These are phyloP conservation scores for Blumeria hordei DNA, from an alignment of 2,329 filamentous ascomycete genomes.

Conservation along the genomic window DNA sequence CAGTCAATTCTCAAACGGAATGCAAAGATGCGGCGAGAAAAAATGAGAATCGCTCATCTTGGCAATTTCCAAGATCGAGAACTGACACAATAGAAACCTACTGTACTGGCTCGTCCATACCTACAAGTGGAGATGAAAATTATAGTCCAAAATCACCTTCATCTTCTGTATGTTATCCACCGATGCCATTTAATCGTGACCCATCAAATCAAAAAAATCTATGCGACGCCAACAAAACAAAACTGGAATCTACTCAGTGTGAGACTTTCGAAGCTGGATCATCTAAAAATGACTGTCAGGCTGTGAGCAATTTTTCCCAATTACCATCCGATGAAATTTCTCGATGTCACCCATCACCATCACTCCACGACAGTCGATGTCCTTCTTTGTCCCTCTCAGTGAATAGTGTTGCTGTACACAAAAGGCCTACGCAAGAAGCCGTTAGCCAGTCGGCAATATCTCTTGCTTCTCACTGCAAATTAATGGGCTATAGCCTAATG, in stretches of 20 bases:
- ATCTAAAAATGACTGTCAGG: too few species aligned
- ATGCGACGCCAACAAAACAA: neutral
- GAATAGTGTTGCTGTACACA: neutral
- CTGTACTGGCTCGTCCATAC: too few species aligned
- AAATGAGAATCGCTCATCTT: neutral
- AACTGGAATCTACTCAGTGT: too few species aligned
- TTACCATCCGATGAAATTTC: neutral
- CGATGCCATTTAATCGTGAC: too few species aligned
- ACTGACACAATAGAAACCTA: neutral
- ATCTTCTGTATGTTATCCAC: too few species aligned
- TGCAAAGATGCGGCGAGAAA: neutral
- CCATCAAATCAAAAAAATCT: neutral
- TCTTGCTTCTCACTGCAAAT: neutral
- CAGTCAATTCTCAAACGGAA: too few species aligned
- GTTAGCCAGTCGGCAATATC: neutral
- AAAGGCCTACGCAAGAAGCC: neutral
- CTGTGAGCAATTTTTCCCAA: too few species aligned
- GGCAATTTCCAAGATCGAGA: neutral
- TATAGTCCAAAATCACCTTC: too few species aligned
- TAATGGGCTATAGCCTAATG: neutral
- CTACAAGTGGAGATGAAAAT: too few species aligned
- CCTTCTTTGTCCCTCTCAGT: neutral
- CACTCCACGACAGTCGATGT: neutral
- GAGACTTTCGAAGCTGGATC: too few species aligned
- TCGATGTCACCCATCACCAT: neutral